A percentile compares a stretch with the other conserved stretches of the same genome.
phyloP scores from a whole-genome alignment of 208 protist species.

The Trypanosoma lewisi region DNA sequence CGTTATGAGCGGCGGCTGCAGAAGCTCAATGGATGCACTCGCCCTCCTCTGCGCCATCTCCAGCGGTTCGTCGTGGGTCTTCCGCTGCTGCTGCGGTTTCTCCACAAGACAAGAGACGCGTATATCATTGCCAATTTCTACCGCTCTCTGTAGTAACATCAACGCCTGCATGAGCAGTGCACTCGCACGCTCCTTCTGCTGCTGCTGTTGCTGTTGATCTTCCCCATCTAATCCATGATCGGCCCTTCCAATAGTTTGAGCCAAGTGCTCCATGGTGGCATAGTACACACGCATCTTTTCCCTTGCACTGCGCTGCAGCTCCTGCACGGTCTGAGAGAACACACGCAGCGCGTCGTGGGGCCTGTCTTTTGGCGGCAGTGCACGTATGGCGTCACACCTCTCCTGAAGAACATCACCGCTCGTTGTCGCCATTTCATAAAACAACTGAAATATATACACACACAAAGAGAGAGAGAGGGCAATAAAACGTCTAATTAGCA shows the following conservation, averaged over 20 bases:
- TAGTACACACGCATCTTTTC: slow-evolving; percentile 3
- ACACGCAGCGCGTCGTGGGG: not conserved
- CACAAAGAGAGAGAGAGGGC: not conserved
- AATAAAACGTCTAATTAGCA: no score
- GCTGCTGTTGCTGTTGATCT: not conserved
- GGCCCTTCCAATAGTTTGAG: not conserved
- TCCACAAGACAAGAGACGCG: not conserved
- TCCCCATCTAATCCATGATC: not conserved
- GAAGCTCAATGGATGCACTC: not conserved
- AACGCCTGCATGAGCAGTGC: not conserved
- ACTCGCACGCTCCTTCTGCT: not conserved
- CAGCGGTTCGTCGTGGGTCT: not conserved
- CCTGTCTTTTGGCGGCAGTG: not conserved
- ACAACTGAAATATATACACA: no score
- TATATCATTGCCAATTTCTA: not conserved
- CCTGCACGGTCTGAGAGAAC: slow-evolving; percentile 1
- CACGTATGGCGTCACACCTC: not conserved
- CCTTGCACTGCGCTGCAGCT: slow-evolving; percentile 12
- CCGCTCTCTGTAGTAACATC: slow-evolving; percentile 2
- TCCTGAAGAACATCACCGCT: not conserved
- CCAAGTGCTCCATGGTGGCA: not conserved
- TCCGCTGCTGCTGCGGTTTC: not conserved
- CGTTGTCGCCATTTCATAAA: not conserved
- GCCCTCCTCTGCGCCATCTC: not conserved
- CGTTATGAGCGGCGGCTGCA: slow-evolving; percentile 12